These are phyloP conservation scores for Pseudogymnoascus sp. DNA, from an alignment of 2,329 filamentous ascomycete genomes.

Conservation along the genomic window DNA sequence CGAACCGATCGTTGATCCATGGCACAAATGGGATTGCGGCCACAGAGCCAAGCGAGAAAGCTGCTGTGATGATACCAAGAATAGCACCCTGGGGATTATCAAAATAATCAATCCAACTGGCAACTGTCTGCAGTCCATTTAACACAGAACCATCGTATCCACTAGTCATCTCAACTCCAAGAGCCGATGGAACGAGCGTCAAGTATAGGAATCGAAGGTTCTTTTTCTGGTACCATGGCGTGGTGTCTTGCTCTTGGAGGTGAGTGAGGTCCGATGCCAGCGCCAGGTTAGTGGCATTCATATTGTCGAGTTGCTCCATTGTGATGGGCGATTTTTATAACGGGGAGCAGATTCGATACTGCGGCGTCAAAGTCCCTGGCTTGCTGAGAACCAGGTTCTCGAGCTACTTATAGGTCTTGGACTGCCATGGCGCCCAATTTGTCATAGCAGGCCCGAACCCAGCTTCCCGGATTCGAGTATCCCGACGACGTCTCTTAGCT, in stretches of 20 bases:
- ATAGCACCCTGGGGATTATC: conserved; percentile 32
- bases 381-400: neutral
- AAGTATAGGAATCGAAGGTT: conserved; percentile 18
- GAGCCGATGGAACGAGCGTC: conserved; percentile 13
- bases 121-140: conserved; percentile 19
- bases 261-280: neutral
- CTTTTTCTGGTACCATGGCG: conserved; percentile 19
- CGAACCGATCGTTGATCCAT: conserved; percentile 31
- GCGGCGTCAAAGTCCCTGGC: neutral
- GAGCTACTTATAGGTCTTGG: neutral
- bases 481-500: neutral
- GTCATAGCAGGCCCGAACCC: neutral
- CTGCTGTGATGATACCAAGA: conserved; percentile 36
- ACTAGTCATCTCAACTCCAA: conserved; percentile 19
- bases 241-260: conserved; percentile 12
- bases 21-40: conserved; percentile 36
- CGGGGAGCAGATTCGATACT: neutral
- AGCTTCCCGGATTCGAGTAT: neutral
- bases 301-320: neutral
- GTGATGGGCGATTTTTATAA: neutral
- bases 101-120: conserved; percentile 26
- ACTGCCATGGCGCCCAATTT: neutral
- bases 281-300: neutral
- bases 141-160: conserved; percentile 21
- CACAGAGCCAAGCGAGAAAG: conserved; percentile 36